These are phyloP conservation scores for Euphorbia celastroides DNA, from an alignment of 441 rosid genomes.

Conservation along the genomic window DNA sequence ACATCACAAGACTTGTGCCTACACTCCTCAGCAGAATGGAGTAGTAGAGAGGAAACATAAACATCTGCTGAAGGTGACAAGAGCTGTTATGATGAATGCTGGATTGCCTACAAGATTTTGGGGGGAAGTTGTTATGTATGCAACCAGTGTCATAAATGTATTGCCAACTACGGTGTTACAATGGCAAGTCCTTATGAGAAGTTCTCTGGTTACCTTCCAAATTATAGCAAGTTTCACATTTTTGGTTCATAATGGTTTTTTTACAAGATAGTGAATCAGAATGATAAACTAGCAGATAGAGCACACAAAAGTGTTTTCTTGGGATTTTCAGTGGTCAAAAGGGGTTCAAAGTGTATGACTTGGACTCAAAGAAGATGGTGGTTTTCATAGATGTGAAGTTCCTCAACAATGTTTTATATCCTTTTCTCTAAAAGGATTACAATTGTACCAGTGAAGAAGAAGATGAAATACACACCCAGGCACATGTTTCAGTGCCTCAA, in stretches of 20 bases:
- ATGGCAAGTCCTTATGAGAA: background rate
- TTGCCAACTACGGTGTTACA: background rate
- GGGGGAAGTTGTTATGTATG: background rate
- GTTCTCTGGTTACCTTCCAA: background rate
- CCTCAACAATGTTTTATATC: too few species aligned
- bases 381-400: too few species aligned
- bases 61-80: background rate
- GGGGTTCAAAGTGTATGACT: background rate
- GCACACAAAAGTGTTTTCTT: background rate
- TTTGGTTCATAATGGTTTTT: background rate
- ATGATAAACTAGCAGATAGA: background rate
- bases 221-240: background rate
- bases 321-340: background rate
- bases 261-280: background rate
- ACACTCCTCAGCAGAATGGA: background rate
- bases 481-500: background rate
- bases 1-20: background rate
- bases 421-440: too few species aligned
- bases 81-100: background rate
- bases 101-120: background rate
- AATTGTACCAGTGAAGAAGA: too few species aligned
- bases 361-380: too few species aligned
- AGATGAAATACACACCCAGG: too few species aligned
- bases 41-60: background rate
- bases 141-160: background rate